Base-by-base conservation (phyloP, 257 asterid species). In the Nicotiana paniculata region DNA sequence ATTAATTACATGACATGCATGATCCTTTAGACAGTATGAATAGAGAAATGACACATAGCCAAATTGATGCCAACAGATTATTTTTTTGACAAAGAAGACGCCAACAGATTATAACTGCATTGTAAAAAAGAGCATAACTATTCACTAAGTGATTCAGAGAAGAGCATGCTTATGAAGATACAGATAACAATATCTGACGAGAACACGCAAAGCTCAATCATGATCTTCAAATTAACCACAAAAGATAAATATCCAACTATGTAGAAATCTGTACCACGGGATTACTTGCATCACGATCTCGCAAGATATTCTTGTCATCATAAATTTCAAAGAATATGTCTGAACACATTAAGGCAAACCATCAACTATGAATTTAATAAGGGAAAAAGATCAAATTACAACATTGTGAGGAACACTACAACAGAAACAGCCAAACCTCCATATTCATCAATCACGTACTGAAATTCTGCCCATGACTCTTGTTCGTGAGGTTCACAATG, bases 401-500 rank as follows among this genome's bases (percentile, higher is more conserved):
- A 15, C 28, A 74, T 2, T 26, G 79, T 15, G 46, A 26, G 61
- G 12, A 21, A 74, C 63, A 26, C 43, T 51, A 51, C 79, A 48
- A 26, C 4, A 26, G 26, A 74, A 74, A 51, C 43, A 80, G 79
- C 21, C 89, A 72, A 86, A 93, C 96, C 97, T 91, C 97, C 97
- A 82, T 85, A 93, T 77, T 88, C 93, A 83, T 93, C 97, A 10
- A 90, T 84, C 82, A 88, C 90, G 69, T 93, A 93, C 79, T 84
- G 90, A 89, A 89, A 89, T 68, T 93, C 95, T 68, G 90, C 91
- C 97, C 97, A 93, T 3, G 97, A 86, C 81, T 89, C 88, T 74
- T 90, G 92, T 88, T 87, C 95, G 35, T 91, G 95, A 35, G 97
- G 95, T 87, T 93, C 97, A 81, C 87, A 82, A 89, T 93, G 97